Percentiles rank a stretch among this genome's conserved stretches.
Conservation (phyloP, 2,329 filamentous ascomycete genomes). For the Neophaeococcomyces mojaviensis region DNA sequence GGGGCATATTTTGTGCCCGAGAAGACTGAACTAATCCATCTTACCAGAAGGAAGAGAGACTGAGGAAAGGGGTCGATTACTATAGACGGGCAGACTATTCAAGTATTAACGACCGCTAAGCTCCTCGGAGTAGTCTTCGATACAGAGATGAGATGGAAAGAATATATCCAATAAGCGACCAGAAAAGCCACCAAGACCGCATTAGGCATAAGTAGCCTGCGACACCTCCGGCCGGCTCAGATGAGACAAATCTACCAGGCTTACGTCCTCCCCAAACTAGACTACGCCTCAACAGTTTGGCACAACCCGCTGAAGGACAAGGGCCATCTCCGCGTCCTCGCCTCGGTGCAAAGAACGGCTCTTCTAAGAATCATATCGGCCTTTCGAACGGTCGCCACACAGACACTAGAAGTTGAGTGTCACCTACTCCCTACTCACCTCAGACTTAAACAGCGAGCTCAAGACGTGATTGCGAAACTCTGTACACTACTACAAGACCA, state of each 20-base stretch:
- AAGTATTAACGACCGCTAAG: slow-evolving; percentile 16
- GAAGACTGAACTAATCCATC: slow-evolving; percentile 27
- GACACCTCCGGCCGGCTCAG: slow-evolving; percentile 20
- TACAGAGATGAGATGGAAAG: slow-evolving; percentile 20
- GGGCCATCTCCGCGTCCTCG: slow-evolving; percentile 17
- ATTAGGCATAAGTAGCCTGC: slow-evolving; percentile 16
- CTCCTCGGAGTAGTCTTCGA: slow-evolving; percentile 25
- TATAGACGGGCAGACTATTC: slow-evolving; percentile 16
- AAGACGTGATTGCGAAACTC: slow-evolving; percentile 18
- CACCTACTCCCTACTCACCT: slow-evolving; percentile 19
- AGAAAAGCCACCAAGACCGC: slow-evolving; percentile 17
- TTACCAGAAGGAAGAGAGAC: slow-evolving; percentile 22
- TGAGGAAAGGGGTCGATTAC: slow-evolving; percentile 14
- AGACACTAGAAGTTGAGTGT: slow-evolving; percentile 22
- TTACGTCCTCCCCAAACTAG: slow-evolving; percentile 20
- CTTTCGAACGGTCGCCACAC: slow-evolving; percentile 20
- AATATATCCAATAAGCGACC: slow-evolving; percentile 21
- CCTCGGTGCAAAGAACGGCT: slow-evolving; percentile 19
- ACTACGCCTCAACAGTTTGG: slow-evolving; percentile 24
- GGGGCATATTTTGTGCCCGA: slow-evolving; percentile 25
- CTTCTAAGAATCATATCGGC: slow-evolving; percentile 22
- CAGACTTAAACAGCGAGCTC: slow-evolving; percentile 11
- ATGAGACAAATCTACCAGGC: slow-evolving; percentile 24
- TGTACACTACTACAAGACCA: slow-evolving; percentile 20
- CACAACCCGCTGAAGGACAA: slow-evolving; percentile 22